A percentile compares a stretch with the other conserved stretches of the same genome.
These are phyloP conservation scores for Suillus lakei DNA, from an alignment of 768 basidiomycete species.

Conservation along the genomic window DNA sequence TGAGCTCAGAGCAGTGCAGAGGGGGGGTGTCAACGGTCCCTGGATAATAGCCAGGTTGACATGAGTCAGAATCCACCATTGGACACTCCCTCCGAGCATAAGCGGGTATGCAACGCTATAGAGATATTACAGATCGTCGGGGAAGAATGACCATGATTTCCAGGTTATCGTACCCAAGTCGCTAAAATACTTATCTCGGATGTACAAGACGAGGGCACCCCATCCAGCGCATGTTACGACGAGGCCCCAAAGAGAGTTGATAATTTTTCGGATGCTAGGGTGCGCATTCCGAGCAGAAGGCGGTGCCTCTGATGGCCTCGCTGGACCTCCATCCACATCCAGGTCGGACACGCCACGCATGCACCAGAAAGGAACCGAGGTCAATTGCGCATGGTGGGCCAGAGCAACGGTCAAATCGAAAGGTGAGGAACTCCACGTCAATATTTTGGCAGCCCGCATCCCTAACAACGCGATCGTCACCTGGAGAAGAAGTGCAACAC, in stretches of 20 bases:
- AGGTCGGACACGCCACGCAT: constrained; percentile 28
- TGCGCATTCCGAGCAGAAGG: constrained; percentile 35
- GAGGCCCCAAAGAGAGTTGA: constrained; percentile 27
- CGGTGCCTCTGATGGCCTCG: constrained; percentile 19
- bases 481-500: too few relatives aligned
- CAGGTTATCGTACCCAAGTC: constrained; percentile 10
- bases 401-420: too few relatives aligned
- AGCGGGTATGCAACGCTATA: not conserved
- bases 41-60: constrained; percentile 31
- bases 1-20: constrained; percentile 33
- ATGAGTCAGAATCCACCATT: constrained; percentile 29
- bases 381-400: constrained; percentile 23
- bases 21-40: constrained; percentile 31
- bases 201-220: constrained; percentile 22
- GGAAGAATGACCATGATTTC: constrained; percentile 31
- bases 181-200: not conserved
- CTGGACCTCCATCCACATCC: constrained; percentile 15
- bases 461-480: too few relatives aligned
- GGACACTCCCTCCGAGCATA: constrained; percentile 8
- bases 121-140: constrained; percentile 21
- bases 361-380: constrained; percentile 23
- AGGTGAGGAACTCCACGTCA: too few relatives aligned
- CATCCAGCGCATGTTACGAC: constrained; percentile 24
- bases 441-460: too few relatives aligned
- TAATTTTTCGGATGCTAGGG: constrained; percentile 23